phyloP scores from a whole-genome alignment of 225 moss, liverwort and hornwort species.

The Anthoceros angustus region DNA sequence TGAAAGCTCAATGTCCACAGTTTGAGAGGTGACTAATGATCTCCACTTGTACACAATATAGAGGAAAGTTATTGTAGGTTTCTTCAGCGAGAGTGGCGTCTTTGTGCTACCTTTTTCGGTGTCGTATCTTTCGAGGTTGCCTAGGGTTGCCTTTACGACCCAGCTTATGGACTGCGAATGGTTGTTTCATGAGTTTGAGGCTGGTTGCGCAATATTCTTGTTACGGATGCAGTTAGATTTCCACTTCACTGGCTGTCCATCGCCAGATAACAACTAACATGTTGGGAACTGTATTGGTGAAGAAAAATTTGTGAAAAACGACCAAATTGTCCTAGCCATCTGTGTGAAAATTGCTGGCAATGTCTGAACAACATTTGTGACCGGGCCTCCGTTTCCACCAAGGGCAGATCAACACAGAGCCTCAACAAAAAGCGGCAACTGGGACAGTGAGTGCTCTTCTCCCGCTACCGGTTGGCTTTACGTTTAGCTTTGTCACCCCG shows the following conservation, averaged over 20 bases:
- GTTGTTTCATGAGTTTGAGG: neutral
- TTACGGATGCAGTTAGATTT: neutral
- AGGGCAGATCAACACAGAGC: too few species aligned
- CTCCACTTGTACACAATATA: neutral
- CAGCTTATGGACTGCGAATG: neutral
- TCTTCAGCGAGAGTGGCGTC: neutral
- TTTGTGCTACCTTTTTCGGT: too few species aligned
- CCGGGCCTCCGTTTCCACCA: too few species aligned
- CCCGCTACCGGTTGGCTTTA: conserved; percentile 49
- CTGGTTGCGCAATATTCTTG: neutral
- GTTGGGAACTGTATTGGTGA: too few species aligned
- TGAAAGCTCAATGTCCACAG: neutral
- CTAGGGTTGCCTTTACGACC: neutral
- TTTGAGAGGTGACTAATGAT: neutral
- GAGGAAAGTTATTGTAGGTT: neutral
- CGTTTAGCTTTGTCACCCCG: conserved; percentile 86
- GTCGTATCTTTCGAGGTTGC: neutral
- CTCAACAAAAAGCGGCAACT: too few species aligned
- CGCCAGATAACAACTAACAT: neutral
- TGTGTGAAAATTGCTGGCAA: too few species aligned
- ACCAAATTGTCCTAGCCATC: too few species aligned
- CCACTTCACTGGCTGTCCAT: neutral
- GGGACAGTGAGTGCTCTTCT: too few species aligned
- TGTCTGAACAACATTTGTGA: too few species aligned
- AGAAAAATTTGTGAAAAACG: too few species aligned